These are phyloP conservation scores for Yarrowia deformans DNA, from an alignment of 805 yeast genomes.

Conservation along the genomic window DNA sequence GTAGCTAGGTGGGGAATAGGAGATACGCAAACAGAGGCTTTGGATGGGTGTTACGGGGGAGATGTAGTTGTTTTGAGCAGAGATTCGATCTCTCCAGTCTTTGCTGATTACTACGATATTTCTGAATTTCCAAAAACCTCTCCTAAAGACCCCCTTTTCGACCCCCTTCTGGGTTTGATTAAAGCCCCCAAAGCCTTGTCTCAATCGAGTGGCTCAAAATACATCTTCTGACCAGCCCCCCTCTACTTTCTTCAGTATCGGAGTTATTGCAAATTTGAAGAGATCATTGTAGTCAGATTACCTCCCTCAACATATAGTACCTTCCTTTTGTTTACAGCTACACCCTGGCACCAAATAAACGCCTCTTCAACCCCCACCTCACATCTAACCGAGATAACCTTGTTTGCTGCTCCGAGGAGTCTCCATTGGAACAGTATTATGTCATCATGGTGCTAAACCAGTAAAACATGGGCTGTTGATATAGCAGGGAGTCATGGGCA, in stretches of 20 bases:
- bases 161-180: not conserved
- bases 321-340: too few relatives aligned
- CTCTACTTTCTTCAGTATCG: too few relatives aligned
- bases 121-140: too few relatives aligned
- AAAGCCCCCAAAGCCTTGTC: not conserved
- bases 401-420: not conserved
- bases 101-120: too few relatives aligned
- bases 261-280: too few relatives aligned
- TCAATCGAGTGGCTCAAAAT: not conserved
- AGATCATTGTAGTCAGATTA: too few relatives aligned
- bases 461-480: not conserved
- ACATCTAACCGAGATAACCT: not conserved
- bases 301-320: too few relatives aligned
- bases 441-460: not conserved
- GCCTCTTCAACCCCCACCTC: too few relatives aligned
- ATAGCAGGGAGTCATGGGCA: not conserved
- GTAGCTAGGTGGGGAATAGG: constrained; percentile 16
- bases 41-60: too few relatives aligned
- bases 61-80: too few relatives aligned
- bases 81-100: too few relatives aligned
- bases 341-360: not conserved
- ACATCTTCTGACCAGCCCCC: not conserved
- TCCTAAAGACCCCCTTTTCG: not conserved
- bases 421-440: not conserved
- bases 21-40: not conserved